phyloP scores from a whole-genome alignment of 306 rosid species.

The Parietaria judaica region DNA sequence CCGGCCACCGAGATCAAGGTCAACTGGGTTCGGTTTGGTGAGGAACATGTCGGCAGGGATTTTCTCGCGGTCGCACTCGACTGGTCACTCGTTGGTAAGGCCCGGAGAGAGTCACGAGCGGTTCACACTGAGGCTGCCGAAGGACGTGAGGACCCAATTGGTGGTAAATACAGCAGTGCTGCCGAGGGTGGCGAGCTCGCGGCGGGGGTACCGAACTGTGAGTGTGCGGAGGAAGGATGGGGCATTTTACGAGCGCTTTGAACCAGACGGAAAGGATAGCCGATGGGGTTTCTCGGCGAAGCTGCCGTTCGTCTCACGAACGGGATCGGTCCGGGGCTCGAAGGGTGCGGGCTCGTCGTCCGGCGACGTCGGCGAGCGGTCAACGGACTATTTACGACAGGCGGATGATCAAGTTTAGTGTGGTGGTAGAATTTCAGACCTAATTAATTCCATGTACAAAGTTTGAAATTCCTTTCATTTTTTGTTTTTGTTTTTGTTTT shows the following conservation, averaged over 20 bases:
- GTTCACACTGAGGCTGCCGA: constrained; percentile 66
- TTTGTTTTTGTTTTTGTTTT: neutral
- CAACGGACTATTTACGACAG: constrained; percentile 28
- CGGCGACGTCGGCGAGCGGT: constrained; percentile 37
- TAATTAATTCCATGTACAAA: neutral
- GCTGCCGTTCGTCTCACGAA: constrained; percentile 28
- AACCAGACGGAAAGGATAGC: constrained; percentile 12
- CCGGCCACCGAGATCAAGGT: constrained; percentile 31
- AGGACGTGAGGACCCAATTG: constrained; percentile 51
- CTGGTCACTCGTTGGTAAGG: constrained; percentile 47
- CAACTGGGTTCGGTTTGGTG: constrained; percentile 26
- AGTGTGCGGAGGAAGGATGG: constrained; percentile 28
- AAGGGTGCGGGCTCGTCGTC: constrained; percentile 3
- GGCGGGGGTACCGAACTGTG: constrained; percentile 42
- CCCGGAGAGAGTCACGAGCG: constrained; percentile 44
- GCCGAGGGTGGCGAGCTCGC: constrained; percentile 42
- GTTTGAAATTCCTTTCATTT: neutral
- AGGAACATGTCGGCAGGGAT: constrained; percentile 28
- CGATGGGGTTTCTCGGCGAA: constrained; percentile 32
- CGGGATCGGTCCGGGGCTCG: constrained; percentile 19
- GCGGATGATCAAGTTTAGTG: constrained; percentile 10
- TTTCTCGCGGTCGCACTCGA: constrained; percentile 49
- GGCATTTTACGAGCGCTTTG: constrained; percentile 13
- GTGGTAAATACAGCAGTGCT: constrained; percentile 38
- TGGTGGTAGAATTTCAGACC: too few relatives aligned